phyloP scores from a whole-genome alignment of 2,329 filamentous ascomycete genomes.

The Stagonosporopsis vannaccii region DNA sequence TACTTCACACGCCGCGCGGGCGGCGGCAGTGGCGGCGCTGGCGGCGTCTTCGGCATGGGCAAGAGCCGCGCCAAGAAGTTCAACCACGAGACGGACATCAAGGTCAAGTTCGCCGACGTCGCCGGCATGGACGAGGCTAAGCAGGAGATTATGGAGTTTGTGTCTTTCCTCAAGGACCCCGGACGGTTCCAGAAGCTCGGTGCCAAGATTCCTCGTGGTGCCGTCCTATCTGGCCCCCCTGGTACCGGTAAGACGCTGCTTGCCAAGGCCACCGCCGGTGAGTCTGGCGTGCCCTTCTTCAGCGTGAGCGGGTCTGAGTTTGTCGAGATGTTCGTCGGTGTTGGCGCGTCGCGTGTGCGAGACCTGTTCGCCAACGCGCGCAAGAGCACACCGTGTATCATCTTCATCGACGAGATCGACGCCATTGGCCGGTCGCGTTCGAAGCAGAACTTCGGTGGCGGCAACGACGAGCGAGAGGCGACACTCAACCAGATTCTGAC shows the following conservation, averaged over 20 bases:
- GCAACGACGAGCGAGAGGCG: constrained; percentile 95
- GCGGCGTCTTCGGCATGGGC: constrained; percentile 93
- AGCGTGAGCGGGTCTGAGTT: constrained; percentile 98
- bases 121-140: constrained; percentile 99
- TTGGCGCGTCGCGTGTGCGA: constrained; percentile 92
- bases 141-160: constrained; percentile 98
- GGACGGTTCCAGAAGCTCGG: constrained; percentile 91
- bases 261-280: constrained; percentile 95
- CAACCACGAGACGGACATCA: constrained; percentile 95
- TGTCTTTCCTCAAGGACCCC: constrained; percentile 94
- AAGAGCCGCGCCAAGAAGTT: constrained; percentile 96
- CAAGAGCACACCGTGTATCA: constrained; percentile 97
- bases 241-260: constrained; percentile 98
- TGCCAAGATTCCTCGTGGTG: constrained; percentile 96
- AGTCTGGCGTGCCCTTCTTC: constrained; percentile 97
- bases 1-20: constrained; percentile 80
- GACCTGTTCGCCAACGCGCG: constrained; percentile 93
- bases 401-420: constrained; percentile 99
- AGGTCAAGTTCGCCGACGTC: constrained; percentile 96
- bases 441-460: constrained; percentile 83
- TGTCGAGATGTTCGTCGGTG: constrained; percentile 99
- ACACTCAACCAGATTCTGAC: constrained; percentile 98
- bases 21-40: constrained; percentile 66
- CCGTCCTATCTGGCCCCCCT: constrained; percentile 95
- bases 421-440: constrained; percentile 91